phyloP scores from a whole-genome alignment of 495 filamentous ascomycete genomes.

The Penicillium cosmopolitanum region DNA sequence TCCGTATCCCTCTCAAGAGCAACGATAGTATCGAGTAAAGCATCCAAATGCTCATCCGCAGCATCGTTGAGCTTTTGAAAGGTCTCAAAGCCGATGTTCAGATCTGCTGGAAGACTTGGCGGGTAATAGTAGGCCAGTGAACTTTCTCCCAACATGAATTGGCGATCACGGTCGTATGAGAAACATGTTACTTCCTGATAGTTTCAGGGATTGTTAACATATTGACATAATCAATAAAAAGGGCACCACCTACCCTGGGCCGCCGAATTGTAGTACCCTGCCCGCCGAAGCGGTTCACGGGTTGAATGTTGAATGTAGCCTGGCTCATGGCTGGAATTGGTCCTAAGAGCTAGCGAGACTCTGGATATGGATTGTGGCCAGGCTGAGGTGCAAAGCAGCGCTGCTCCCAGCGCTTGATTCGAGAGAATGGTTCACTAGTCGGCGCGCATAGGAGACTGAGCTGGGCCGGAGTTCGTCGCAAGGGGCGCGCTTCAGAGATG shows the following conservation, averaged over 20 bases:
- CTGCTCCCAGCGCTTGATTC: not conserved
- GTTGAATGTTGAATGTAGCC: constrained; percentile 62
- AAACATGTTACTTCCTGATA: constrained; percentile 83
- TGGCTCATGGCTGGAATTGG: constrained; percentile 33
- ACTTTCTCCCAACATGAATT: constrained; percentile 73
- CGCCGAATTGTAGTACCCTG: constrained; percentile 66
- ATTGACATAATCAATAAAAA: not conserved
- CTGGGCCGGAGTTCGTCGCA: too few relatives aligned
- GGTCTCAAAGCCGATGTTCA: constrained; percentile 78
- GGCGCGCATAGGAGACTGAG: not conserved
- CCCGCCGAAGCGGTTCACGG: constrained; percentile 61
- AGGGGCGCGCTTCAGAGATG: too few relatives aligned
- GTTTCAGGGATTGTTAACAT: not conserved
- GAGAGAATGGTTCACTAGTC: not conserved
- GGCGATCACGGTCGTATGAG: constrained; percentile 83
- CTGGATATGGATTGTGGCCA: not conserved
- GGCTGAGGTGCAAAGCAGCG: not conserved
- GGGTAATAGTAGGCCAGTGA: constrained; percentile 89
- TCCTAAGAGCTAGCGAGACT: not conserved
- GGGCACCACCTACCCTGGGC: constrained; percentile 60
- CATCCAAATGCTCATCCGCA: constrained; percentile 85
- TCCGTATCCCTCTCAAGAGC: constrained; percentile 68
- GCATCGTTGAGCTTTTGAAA: constrained; percentile 84
- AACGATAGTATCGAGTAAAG: constrained; percentile 75
- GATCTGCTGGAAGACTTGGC: constrained; percentile 67